A percentile compares a stretch with the other conserved stretches of the same genome.
These are phyloP conservation scores for Cystobasidium tubakii DNA, from an alignment of 768 basidiomycete genomes.

Conservation along the genomic window DNA sequence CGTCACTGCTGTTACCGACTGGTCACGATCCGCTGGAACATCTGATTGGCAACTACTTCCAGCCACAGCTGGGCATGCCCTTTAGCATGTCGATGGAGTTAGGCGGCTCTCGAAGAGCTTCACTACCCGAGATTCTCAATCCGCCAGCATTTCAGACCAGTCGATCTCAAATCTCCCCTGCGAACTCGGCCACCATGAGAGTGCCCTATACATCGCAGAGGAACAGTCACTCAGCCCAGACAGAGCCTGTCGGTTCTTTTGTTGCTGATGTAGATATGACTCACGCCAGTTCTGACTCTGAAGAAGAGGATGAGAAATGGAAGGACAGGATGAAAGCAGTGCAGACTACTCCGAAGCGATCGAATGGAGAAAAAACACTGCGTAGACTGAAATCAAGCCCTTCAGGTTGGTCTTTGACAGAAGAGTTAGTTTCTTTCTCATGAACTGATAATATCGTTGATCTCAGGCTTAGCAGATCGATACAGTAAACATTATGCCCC, in stretches of 20 bases:
- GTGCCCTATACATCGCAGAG: neutral
- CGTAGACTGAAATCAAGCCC: conserved; percentile 7
- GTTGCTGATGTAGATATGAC: neutral
- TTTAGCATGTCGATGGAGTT: neutral
- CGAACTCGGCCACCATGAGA: neutral
- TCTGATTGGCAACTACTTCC: neutral
- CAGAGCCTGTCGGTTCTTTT: neutral
- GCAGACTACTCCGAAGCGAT: neutral
- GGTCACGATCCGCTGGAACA: neutral
- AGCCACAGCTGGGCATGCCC: neutral
- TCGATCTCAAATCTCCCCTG: neutral
- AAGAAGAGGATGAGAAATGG: neutral
- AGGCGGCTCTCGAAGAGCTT: neutral
- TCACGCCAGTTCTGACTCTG: neutral
- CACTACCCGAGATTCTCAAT: neutral
- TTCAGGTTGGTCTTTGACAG: neutral
- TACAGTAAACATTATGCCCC: neutral
- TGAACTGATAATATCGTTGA: neutral
- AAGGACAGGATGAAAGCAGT: neutral
- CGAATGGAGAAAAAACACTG: neutral
- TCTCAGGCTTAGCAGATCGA: neutral
- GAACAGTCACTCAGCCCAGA: neutral
- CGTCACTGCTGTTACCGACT: neutral
- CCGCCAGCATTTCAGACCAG: neutral
- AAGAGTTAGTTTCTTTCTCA: neutral